phyloP scores from a whole-genome alignment of 176 grass and related monocot species.

The Paspalum notatum region DNA sequence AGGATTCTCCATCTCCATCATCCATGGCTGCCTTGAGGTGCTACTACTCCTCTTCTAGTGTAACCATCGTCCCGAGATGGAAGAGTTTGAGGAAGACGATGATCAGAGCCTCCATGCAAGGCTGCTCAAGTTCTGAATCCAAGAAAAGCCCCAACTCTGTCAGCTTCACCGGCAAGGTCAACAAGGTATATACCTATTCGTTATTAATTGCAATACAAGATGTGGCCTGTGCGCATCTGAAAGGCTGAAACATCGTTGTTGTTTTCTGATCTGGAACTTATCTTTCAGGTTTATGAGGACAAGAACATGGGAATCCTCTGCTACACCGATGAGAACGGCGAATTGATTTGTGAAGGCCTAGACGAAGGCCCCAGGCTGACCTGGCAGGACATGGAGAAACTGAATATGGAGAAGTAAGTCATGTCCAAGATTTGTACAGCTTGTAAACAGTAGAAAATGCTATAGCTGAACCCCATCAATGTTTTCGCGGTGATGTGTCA shows the following conservation, averaged over 20 bases:
- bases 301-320: constrained; percentile 53
- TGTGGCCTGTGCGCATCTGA: constrained; percentile 18
- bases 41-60: constrained; percentile 7
- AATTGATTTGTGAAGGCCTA: constrained; percentile 58
- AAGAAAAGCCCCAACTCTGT: constrained; percentile 25
- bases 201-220: neutral
- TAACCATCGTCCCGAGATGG: constrained; percentile 34
- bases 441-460: neutral
- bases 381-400: constrained; percentile 47
- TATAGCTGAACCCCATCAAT: neutral
- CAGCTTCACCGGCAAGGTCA: constrained; percentile 29
- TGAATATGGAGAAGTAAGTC: constrained; percentile 50
- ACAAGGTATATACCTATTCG: constrained; percentile 31
- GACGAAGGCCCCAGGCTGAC: constrained; percentile 61
- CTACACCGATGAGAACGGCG: constrained; percentile 53
- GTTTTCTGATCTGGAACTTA: neutral
- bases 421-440: neutral
- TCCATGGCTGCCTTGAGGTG: constrained; percentile 48
- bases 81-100: neutral
- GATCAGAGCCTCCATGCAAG: constrained; percentile 44
- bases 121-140: constrained; percentile 34
- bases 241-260: constrained; percentile 8
- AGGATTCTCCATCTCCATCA: neutral
- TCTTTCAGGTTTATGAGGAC: constrained; percentile 60
- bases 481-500: neutral